Base-by-base conservation (phyloP, 2,329 filamentous ascomycete genomes). In the Ophiostoma sp. region DNA sequence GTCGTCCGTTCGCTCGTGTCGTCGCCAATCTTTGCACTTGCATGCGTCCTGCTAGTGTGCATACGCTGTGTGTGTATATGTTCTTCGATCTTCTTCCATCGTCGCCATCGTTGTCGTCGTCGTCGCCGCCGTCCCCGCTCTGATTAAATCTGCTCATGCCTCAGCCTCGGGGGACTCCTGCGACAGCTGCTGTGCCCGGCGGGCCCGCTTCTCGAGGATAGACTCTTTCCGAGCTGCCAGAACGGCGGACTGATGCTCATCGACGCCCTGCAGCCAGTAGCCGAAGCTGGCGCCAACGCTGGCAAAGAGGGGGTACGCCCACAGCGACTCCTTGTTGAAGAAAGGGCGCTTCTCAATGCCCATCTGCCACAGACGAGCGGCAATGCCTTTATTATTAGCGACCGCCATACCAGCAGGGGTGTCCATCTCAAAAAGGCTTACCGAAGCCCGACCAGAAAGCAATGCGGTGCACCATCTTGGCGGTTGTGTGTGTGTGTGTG, bases 331-430 rank as follows among this genome's bases (percentile, higher is more conserved):
- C 77, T 86, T 88, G 82, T 90, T 89, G 86, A 98, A 92, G 81
- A 97, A 90, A 68, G 94, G 95, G 73, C 94, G 93, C 93, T 96
- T 97, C 84, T 99, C 93, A 80, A 99, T 95, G 78, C 94, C 95
- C 79, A 99, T 90, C 82, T 98, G 95, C 92, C 94, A 97, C 81
- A 95, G 87, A 76, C 94, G 92, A 78, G 94, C 90, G 78, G 91
- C 93, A 77, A 97, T 83, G 85, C 95, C 95, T 99, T 20, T 10
- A 23, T 5, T 5, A 57, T 71, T 68, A 70, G 68, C 10, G 39
- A 6, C 20, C 20, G 23, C n/a, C 52, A 15, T 15, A 41, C 39
- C 11, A 15, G 15, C 11, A 41, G 10, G 8, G 1, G 15, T 4
- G 1, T 11, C 39, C 11, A 13, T 41, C 39, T 41, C 39, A 41